Evolutionary conservation across 225 moss, liverwort and hornwort genomes (phyloP), one percentile per base, ranked within the genome.

Genomic region (Polytrichum formosum): DNA sequence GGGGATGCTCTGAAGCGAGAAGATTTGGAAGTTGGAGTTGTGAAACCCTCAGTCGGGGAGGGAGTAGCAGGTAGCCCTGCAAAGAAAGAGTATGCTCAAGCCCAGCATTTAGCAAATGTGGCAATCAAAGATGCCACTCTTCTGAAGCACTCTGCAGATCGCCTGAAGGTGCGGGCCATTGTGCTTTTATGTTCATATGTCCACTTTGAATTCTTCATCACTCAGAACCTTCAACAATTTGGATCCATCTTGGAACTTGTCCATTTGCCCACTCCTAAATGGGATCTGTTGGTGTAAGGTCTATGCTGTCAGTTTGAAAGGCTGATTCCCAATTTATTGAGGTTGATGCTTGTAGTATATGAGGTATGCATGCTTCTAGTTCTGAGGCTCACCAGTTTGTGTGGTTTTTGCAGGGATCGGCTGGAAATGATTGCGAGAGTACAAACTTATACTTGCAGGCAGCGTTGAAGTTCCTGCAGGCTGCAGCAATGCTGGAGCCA

Each of bases 131-230:
- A 88, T 30, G 97, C 85, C 18, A 85, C 60, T 68, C 68, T 82
- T 74, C 74, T 98, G 75, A 98, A 98, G 79, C 98, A 94, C 72
- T 82, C 84, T 63, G 98, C 87, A 70, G 98, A 98, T 84, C 92
- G 91, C 30, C 61, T 94, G 54, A 92, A 90, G 98, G 96, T 96
- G 73, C 6, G 67, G 71, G 46, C 46, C 46, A 46, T 46, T 16
- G 13, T 46, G 16, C 46, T 46, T 13, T 46, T 46, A 13, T 46
- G 46, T 16, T 46, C 46, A 46, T 16, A 46, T 46, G 46, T 13
- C 46, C 46, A 16, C 4, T 46, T 46, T 46, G 46, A 46, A 13
- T 46, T 46, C 46, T 46, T 46, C 46, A 46, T 46, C 46, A 16
- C 46, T 3, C 46, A 46, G 46, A 13, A 4, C 46, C 46, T 46